Conservation (phyloP, 148 eudicot genomes). For the Pouteria glomerata region DNA sequence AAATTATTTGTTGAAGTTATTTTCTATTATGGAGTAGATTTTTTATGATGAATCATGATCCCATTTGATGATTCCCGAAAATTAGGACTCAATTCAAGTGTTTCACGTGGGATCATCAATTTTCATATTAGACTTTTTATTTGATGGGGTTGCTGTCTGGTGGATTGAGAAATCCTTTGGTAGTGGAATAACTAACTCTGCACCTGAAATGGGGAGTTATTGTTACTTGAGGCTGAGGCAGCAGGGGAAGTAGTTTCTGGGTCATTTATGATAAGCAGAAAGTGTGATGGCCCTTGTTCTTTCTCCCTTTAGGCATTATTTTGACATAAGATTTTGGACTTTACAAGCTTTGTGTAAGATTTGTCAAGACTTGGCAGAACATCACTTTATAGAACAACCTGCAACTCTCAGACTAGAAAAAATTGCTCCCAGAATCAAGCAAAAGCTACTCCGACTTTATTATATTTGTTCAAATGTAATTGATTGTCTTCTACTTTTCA, state of each 20-base stretch:
- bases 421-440: too few relatives aligned
- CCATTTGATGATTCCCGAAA: neutral
- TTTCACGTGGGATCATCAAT: neutral
- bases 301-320: too few relatives aligned
- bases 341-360: too few relatives aligned
- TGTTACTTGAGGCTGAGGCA: neutral
- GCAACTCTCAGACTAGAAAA: too few relatives aligned
- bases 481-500: too few relatives aligned
- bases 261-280: too few relatives aligned
- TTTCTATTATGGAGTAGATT: neutral
- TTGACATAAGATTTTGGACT: too few relatives aligned
- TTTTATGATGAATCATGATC: neutral
- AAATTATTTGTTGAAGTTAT: neutral
- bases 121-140: neutral
- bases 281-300: too few relatives aligned
- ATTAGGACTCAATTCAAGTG: neutral
- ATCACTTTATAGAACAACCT: too few relatives aligned
- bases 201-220: neutral
- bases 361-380: too few relatives aligned
- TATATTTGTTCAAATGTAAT: too few relatives aligned
- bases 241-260: neutral
- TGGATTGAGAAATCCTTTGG: neutral
- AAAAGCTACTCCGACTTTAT: too few relatives aligned
- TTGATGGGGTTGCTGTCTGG: neutral
- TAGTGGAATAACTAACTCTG: neutral